Evolutionary conservation across 2,329 filamentous ascomycete genomes (phyloP).

Genomic region (Aspergillus sp.): DNA sequence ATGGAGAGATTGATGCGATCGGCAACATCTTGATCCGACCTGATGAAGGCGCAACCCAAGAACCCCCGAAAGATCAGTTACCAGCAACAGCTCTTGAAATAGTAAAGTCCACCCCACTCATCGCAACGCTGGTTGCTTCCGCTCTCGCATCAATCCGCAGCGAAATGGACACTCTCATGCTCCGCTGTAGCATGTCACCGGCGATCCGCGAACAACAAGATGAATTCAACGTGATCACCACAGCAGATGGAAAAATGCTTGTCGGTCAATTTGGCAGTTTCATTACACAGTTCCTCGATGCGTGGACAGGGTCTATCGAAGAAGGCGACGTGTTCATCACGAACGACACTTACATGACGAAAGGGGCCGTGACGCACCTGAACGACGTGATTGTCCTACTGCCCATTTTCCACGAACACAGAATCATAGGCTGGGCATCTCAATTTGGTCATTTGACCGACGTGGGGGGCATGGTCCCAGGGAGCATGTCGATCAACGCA

Average conservation of each 20-base stretch:
- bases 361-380: constrained; percentile 51
- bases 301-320: constrained; percentile 49
- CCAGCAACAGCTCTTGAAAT: constrained; percentile 38
- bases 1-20: constrained; percentile 48
- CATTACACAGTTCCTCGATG: constrained; percentile 48
- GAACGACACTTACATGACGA: constrained; percentile 51
- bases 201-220: constrained; percentile 54
- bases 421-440: constrained; percentile 50
- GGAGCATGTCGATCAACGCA: constrained; percentile 52
- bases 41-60: constrained; percentile 21
- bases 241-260: constrained; percentile 50
- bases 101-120: constrained; percentile 41
- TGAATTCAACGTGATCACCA: constrained; percentile 55
- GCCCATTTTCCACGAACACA: constrained; percentile 47
- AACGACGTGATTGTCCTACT: constrained; percentile 53
- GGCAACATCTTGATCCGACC: constrained; percentile 52
- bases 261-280: constrained; percentile 54
- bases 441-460: constrained; percentile 53
- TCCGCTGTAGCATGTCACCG: constrained; percentile 53
- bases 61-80: constrained; percentile 27
- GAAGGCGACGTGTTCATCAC: constrained; percentile 54
- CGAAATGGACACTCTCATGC: constrained; percentile 54
- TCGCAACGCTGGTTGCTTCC: constrained; percentile 47
- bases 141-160: constrained; percentile 47
- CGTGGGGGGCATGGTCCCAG: constrained; percentile 49